Conservation (phyloP, 345 rosid species). For the Salix arbutifolia region DNA sequence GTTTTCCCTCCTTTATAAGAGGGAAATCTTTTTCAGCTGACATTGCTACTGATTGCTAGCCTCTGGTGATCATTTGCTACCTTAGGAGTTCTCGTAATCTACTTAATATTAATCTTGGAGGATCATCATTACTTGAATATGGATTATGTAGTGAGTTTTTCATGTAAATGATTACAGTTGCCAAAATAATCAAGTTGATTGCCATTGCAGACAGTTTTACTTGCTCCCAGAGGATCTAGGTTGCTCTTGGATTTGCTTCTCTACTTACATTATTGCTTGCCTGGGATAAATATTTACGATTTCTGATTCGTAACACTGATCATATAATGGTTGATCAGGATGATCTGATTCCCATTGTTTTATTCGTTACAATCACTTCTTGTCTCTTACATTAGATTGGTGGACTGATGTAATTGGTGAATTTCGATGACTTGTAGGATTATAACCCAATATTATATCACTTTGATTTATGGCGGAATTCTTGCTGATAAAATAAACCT, state of each 20-base stretch:
- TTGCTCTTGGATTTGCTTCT: conserved; percentile 6
- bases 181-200: background rate
- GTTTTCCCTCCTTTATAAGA: too few relatives aligned
- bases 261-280: background rate
- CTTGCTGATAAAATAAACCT: background rate
- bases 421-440: background rate
- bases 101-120: too few relatives aligned
- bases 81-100: too few relatives aligned
- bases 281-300: background rate
- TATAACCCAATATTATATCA: background rate
- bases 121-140: too few relatives aligned
- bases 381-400: too few relatives aligned
- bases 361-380: too few relatives aligned
- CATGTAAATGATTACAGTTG: too few relatives aligned
- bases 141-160: too few relatives aligned
- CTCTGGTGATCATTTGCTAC: too few relatives aligned
- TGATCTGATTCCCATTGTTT: too few relatives aligned
- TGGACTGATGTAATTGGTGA: background rate
- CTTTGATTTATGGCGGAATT: background rate
- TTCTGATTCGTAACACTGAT: background rate
- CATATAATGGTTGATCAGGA: background rate
- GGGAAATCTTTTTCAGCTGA: too few relatives aligned
- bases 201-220: background rate
- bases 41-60: too few relatives aligned
- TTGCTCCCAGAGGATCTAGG: background rate